Evolutionary conservation across 768 basidiomycete species (phyloP), one percentile per base, ranked within the genome.

Genomic region (Rhodosporidiobolus odoratus): DNA sequence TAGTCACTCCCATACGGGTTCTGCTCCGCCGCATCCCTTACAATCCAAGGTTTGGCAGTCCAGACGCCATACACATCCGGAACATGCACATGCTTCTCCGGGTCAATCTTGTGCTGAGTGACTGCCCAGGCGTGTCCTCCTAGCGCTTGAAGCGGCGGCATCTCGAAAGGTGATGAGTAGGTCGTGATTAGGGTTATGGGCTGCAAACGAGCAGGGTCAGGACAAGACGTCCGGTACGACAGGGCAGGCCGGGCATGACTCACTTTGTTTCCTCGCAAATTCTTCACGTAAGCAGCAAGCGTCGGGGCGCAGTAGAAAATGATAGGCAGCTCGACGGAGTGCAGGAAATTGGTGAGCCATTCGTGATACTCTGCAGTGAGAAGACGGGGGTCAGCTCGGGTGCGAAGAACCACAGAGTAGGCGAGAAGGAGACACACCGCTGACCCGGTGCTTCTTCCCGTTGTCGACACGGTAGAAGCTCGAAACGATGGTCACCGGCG

Each of bases 41-140:
- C 70, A n/a, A 76, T 74, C 75, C 75, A 76, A 21, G 75, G 75
- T 56, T 76, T 76, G 16, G 75, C 75, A 2, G 75, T 76, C 75
- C 75, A 76, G 2, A 73, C 65, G 32, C 69, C 70, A 38, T 76
- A 76, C 23, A 76, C 73, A 40, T 73, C 75, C 16, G 72, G 67
- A 32, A 76, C 75, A 53, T 76, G 75, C 4, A 64, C 62, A 21
- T 57, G 45, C 40, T 63, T 48, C 56, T 76, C 75, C 9, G 75
- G 75, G 43, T 76, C 75, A 16, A 72, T 45, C 40, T 69, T 62
- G 58, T 76, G 66, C 68, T 74, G 73, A 13, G 50, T 52, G 9
- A 61, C 27, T 0, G 72, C 70, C 75, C 75, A 76, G 4, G 52
- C 64, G 13, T 47, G 34, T 4, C 75, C 75, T 13, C 75, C 75